Conservation (phyloP, 371 early-diverging fungal species). For the Parasitella parasitica region DNA sequence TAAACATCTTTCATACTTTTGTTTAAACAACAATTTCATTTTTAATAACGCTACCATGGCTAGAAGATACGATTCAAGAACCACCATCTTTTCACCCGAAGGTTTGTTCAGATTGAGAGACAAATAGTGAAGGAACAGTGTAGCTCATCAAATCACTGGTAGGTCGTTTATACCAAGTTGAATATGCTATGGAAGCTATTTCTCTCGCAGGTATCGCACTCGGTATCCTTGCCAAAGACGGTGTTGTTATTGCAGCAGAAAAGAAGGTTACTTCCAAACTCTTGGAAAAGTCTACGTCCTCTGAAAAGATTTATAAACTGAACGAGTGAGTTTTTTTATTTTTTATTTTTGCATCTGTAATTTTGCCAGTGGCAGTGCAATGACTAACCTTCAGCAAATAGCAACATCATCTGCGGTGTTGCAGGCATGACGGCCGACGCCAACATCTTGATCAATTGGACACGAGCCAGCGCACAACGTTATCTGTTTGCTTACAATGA, state of each 20-base stretch:
- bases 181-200: constrained; percentile 99
- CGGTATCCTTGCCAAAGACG: constrained; percentile 93
- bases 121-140: not conserved
- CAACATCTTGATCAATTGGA: constrained; percentile 93
- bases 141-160: not conserved
- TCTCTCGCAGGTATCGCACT: constrained; percentile 96
- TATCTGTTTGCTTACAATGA: constrained; percentile 87
- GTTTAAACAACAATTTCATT: too few species aligned
- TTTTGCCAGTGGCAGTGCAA: too few species aligned
- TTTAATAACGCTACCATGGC: constrained; percentile 66
- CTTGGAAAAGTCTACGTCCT: constrained; percentile 79
- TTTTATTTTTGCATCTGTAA: too few species aligned
- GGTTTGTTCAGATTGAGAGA: constrained; percentile 55
- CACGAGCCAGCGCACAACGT: constrained; percentile 88
- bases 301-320: constrained; percentile 97
- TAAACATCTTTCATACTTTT: not conserved
- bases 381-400: constrained; percentile 16
- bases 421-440: constrained; percentile 99
- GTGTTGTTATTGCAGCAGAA: constrained; percentile 97
- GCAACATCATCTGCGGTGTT: constrained; percentile 94
- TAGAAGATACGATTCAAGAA: constrained; percentile 96
- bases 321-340: constrained; percentile 77
- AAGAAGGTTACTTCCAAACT: constrained; percentile 93
- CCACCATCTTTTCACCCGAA: constrained; percentile 98
- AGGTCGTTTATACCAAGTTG: constrained; percentile 99